Evolutionary conservation across 352 stramenopile species (phyloP), one percentile per base, ranked within the genome.

Genomic region (Achlya hypogyna): DNA sequence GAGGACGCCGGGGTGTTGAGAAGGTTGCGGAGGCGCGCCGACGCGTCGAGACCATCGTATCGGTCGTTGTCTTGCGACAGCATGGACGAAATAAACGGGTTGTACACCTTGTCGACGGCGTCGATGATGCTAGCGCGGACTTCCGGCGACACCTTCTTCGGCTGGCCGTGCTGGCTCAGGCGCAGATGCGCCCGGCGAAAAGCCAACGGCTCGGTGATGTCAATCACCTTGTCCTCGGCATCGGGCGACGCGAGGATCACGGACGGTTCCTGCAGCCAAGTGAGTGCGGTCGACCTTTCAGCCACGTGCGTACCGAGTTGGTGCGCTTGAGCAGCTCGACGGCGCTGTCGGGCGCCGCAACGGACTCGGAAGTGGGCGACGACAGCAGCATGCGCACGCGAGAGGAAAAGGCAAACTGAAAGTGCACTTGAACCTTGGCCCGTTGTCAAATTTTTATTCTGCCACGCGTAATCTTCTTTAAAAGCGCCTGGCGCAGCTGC

Each of bases 81-180:
- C 53, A 91, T 90, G 65, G 71, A 89, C 58, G 79, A 80, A 59
- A 93, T 93, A 62, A 93, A 89, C 35, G 82, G 82, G 58, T 93
- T 78, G 75, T 93, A 93, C 54, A 91, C 82, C 53, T 72, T 79
- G 54, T 81, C 76, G 54, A 93, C 88, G 43, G 78, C 76, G 53
- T 86, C 75, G 35, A 89, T 73, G 71, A 93, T 93, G 63, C 23
- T 66, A 8, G 59, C 59, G n/a, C 59, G 59, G 2, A 66, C 59
- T 32, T 29, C 59, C 14, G 59, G 59, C 22, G 59, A 66, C 47
- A 66, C 42, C 12, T 25, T n/a, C n/a, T n/a, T n/a, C 14, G 10
- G 59, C 27, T 31, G 42, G 5, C 23, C n/a, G 25, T 35, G 25
- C 8, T 66, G 47, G 47, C 43, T 66, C 38, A 38, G 31, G 27